Base-by-base conservation (phyloP, 192 early-diverging fungal species). In the Backusella westeae region DNA sequence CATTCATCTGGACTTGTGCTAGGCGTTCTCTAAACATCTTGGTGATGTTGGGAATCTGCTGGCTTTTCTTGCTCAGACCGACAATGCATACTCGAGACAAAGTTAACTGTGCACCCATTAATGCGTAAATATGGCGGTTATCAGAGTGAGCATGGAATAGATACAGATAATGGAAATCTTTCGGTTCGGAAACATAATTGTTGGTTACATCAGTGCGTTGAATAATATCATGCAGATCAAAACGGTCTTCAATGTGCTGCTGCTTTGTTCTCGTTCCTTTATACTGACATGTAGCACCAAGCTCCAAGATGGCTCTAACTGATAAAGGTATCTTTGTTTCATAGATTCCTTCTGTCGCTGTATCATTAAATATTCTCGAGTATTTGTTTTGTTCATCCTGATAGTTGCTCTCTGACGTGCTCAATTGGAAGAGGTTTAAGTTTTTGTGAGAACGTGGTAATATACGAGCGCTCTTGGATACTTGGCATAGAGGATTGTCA, bases 281-380 rank as follows among this genome's bases (percentile, higher is more conserved):
- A 7, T 88, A 79, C n/a, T 78, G 81, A 17, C 85, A 84, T 3
- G 88, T 76, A 68, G 91, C 92, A 4, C 96, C 96, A 6, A 97
- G 52, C 63, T 90, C 83, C 4, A 96, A 88, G 66, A 99, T 82
- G 12, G 94, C 96, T 2, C 96, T 91, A 67, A 92, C 91, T 65
- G 94, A 67, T 4, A 95, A 80, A 17, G 94, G 91, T 6, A 98
- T 80, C 72, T 97, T 91, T 0, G 95, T 93, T 87, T 99, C 98
- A 79, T 99, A 99, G 7, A 98, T 94, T 42, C 97, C 98, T 72
- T 94, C 94, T 35, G 96, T 91, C 34, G 90, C 85, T 29, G 96
- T 92, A 80, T 97, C 92, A 74, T 91, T 94, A 73, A 97, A 95
- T 68, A 97, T 89, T 21, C 88, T 86, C 10, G 90, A 80, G 83